Conservation (phyloP, 73 alveolate genomes). For the Paramecium sexaurelia region DNA sequence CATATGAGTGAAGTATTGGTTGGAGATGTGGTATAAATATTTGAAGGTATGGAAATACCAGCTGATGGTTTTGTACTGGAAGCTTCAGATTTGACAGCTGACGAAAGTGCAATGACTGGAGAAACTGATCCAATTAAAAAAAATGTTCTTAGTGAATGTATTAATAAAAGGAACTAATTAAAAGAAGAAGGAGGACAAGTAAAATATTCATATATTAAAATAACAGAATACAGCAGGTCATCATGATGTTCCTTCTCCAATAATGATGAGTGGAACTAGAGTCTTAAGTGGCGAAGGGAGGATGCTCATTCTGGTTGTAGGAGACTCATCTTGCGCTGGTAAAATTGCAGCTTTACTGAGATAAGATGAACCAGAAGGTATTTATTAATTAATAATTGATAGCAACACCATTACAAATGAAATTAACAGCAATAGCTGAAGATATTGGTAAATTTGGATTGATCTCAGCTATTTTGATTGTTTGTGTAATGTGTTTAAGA, state of each 20-base stretch:
- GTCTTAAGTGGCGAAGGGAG: slow-evolving; percentile 68
- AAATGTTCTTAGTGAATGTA: slow-evolving; percentile 51
- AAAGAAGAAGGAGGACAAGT: slow-evolving; percentile 64
- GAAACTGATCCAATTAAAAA: slow-evolving; percentile 84
- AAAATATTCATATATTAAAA: slow-evolving; percentile 37
- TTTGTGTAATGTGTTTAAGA: slow-evolving; percentile 79
- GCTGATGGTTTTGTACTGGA: slow-evolving; percentile 87
- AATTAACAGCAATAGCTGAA: slow-evolving; percentile 92
- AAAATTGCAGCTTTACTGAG: slow-evolving; percentile 65
- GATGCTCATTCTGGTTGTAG: slow-evolving; percentile 67
- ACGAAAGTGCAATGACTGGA: slow-evolving; percentile 95
- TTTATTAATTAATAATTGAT: slow-evolving; percentile 19
- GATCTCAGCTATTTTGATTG: slow-evolving; percentile 86
- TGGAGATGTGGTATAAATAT: slow-evolving; percentile 88
- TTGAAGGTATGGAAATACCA: slow-evolving; percentile 87
- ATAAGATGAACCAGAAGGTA: slow-evolving; percentile 71
- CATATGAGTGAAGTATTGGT: slow-evolving; percentile 81
- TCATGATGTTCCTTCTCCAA: slow-evolving; percentile 84
- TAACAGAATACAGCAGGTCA: slow-evolving; percentile 68
- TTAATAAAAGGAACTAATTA: slow-evolving; percentile 38
- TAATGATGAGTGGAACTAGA: slow-evolving; percentile 83
- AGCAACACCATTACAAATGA: slow-evolving; percentile 95
- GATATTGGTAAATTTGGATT: slow-evolving; percentile 92
- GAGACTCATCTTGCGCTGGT: slow-evolving; percentile 65
- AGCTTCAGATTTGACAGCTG: slow-evolving; percentile 84